A percentile compares a stretch with the other conserved stretches of the same genome.
These are phyloP conservation scores for Eucalyptus cloeziana DNA, from an alignment of 345 rosid genomes.

Conservation along the genomic window DNA sequence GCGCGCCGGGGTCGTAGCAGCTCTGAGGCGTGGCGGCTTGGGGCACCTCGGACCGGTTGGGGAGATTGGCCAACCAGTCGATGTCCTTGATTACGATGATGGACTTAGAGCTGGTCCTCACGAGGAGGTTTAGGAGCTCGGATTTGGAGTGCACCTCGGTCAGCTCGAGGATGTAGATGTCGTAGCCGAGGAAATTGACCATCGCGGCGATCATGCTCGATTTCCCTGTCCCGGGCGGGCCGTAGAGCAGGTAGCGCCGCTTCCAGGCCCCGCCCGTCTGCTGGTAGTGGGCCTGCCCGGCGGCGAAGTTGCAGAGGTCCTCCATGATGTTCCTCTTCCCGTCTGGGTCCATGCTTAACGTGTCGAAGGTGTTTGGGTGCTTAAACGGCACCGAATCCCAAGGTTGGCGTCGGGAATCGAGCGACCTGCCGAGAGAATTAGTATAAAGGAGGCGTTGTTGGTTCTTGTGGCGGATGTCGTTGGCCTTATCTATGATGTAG, in stretches of 20 bases:
- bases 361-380: constrained; percentile 81
- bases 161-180: constrained; percentile 36
- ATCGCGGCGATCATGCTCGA: no score
- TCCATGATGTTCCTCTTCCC: constrained; percentile 55
- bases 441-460: constrained; percentile 66
- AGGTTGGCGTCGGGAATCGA: no score
- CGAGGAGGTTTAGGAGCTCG: constrained; percentile 57
- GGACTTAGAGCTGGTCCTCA: constrained; percentile 86
- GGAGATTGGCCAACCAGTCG: constrained; percentile 60
- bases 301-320: neutral
- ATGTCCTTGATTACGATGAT: constrained; percentile 84
- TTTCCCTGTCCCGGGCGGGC: neutral
- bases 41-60: no score
- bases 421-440: constrained; percentile 49
- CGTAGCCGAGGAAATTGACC: neutral
- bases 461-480: constrained; percentile 50
- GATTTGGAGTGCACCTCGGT: constrained; percentile 88
- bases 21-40: no score
- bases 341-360: constrained; percentile 66
- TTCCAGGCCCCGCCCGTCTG: constrained; percentile 23
- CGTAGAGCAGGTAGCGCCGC: constrained; percentile 4
- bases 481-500: constrained; percentile 43
- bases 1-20: no score
- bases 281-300: neutral
- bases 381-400: neutral